These are phyloP conservation scores for Saccharomycopsis guyanensis DNA, from an alignment of 805 yeast species.

Conservation along the genomic window DNA sequence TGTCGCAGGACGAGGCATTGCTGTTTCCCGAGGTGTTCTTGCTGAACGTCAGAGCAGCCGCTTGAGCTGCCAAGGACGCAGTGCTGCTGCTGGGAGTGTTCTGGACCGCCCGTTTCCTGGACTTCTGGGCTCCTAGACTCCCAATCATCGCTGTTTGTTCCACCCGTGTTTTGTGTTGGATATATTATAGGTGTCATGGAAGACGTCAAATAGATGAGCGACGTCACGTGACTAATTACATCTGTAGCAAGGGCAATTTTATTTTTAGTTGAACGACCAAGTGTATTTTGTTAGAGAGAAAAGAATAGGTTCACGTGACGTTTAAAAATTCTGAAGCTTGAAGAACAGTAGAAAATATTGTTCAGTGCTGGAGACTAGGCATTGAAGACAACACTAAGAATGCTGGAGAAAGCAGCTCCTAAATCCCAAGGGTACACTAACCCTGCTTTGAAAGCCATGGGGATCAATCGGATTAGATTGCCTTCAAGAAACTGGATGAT, in stretches of 20 bases:
- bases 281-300: too few species aligned
- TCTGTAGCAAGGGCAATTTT: too few species aligned
- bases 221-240: too few species aligned
- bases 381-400: too few species aligned
- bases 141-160: not conserved
- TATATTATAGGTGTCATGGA: too few species aligned
- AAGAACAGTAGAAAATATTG: too few species aligned
- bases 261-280: too few species aligned
- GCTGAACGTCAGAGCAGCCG: constrained; percentile 19
- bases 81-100: not conserved
- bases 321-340: too few species aligned
- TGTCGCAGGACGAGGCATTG: not conserved
- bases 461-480: constrained; percentile 64
- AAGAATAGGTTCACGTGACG: too few species aligned
- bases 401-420: not conserved
- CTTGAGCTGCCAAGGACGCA: constrained; percentile 14
- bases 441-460: constrained; percentile 82
- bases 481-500: constrained; percentile 94
- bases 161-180: not conserved
- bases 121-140: not conserved
- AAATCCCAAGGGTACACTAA: constrained; percentile 41
- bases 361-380: too few species aligned
- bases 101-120: not conserved
- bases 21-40: constrained; percentile 1
- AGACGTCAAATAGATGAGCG: too few species aligned